Base-by-base conservation (phyloP, 805 yeast genomes). In the Candida odintsovae region DNA sequence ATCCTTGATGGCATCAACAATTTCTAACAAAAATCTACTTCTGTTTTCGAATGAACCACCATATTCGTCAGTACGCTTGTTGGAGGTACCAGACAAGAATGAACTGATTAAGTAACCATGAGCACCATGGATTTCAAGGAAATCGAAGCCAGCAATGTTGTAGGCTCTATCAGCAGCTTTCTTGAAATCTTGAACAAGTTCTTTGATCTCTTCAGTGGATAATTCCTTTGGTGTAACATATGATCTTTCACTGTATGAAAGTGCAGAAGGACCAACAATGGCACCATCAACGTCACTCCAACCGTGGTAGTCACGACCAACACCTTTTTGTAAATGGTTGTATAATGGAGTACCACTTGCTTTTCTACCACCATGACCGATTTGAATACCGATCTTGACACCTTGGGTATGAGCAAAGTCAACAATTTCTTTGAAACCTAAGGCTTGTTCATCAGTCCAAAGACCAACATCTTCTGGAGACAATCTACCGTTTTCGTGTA, bases 41-140 rank as follows among this genome's bases (percentile, higher is more conserved):
- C 87, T 71, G 62, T 80, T 80, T 55, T 79, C 85, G 44, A 80
- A 67, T 2, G 75, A 65, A 6, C 86, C 86, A 40, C 87, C 88
- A 52, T 80, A 83, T 51, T 73, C 68, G 56, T 83, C 89, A 1
- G 75, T 74, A 57, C 89, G 71, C 48, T 66, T 59, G 62, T 83
- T 75, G 10, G 60, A 62, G 38, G 58, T 53, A 1, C 66, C 62
- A 29, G 76, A 70, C 44, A 77, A 54, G 53, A 83, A 80, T 54
- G 72, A 69, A 55, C 70, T 67, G 31, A 75, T 49, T 42, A 82
- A 61, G 55, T 77, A 80, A 2, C 88, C 87, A 59, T 81, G 80
- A 15, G 85, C 85, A 38, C 45, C 48, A 42, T 83, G 87, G 43
- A 83, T 66, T 57, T 81, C 87, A 41, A 82, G 69, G 42, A 77